Evolutionary conservation across 306 rosid species (phyloP).

Genomic region (Psophocarpus tetragonolobus): DNA sequence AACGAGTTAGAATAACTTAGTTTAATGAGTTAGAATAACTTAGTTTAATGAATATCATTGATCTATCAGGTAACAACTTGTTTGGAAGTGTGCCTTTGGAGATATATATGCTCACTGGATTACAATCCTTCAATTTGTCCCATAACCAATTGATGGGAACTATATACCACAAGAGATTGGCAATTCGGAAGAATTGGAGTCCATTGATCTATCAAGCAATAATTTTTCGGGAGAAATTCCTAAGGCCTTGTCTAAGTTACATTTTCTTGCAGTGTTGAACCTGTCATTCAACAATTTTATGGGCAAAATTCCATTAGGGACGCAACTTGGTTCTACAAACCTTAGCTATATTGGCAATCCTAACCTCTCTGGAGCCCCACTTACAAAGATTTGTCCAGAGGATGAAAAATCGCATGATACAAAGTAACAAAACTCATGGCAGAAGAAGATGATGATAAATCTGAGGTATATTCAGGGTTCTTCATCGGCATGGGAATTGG

Average conservation of each 20-base stretch:
- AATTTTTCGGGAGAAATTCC: background rate
- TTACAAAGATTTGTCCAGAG: background rate
- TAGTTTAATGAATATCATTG: background rate
- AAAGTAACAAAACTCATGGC: background rate
- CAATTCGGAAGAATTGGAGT: background rate
- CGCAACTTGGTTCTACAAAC: conserved; percentile 4
- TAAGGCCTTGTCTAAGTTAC: background rate
- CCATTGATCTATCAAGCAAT: conserved; percentile 33
- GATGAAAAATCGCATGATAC: background rate
- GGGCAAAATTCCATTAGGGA: conserved; percentile 3
- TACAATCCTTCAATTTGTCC: conserved; percentile 37
- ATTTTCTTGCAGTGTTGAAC: background rate
- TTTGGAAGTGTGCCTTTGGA: conserved; percentile 29
- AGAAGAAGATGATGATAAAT: background rate
- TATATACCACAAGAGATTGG: conserved; percentile 29
- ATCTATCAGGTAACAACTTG: conserved; percentile 32
- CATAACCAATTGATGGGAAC: conserved; percentile 31
- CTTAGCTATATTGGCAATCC: background rate
- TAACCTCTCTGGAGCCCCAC: background rate
- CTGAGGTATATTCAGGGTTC: background rate
- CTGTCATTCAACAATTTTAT: background rate
- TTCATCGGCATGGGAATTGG: background rate
- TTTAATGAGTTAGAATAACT: background rate
- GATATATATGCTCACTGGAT: background rate
- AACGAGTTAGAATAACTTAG: too few species aligned